Conservation (phyloP, 2,329 filamentous ascomycete species). For the Microsporum canis region DNA sequence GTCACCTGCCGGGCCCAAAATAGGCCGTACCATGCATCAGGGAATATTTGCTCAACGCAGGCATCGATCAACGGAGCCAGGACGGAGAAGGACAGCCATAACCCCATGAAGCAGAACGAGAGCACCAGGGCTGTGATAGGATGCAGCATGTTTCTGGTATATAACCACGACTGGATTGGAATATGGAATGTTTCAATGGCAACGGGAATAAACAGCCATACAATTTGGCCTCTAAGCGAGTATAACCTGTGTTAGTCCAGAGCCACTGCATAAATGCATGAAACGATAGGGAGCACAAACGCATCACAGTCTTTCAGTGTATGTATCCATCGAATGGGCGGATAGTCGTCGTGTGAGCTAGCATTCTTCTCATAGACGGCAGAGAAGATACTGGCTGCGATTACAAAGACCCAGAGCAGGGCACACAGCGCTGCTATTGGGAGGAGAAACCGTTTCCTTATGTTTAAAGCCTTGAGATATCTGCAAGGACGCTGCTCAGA, state of each 20-base stretch:
- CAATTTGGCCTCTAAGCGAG: not conserved
- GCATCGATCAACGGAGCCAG: not conserved
- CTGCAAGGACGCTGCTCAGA: not conserved
- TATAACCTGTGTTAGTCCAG: not conserved
- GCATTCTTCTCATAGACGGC: not conserved
- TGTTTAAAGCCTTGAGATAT: not conserved
- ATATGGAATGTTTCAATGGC: constrained; percentile 6
- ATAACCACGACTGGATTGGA: constrained; percentile 8
- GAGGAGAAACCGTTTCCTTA: constrained; percentile 3
- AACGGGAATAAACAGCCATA: constrained; percentile 5
- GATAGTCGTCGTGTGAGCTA: not conserved
- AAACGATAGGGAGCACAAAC: not conserved
- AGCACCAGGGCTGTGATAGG: constrained; percentile 7
- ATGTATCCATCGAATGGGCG: not conserved
- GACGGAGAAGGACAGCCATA: constrained; percentile 1
- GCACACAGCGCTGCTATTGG: not conserved
- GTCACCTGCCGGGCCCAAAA: constrained; percentile 5
- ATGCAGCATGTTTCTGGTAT: not conserved
- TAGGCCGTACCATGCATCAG: not conserved
- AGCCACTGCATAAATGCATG: not conserved
- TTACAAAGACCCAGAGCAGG: constrained; percentile 5
- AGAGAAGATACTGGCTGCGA: not conserved
- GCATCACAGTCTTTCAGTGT: not conserved
- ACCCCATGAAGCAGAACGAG: not conserved
- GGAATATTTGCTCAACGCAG: not conserved